Base-by-base conservation (phyloP, 176 grass and related monocot species). In the Paspalum notatum region DNA sequence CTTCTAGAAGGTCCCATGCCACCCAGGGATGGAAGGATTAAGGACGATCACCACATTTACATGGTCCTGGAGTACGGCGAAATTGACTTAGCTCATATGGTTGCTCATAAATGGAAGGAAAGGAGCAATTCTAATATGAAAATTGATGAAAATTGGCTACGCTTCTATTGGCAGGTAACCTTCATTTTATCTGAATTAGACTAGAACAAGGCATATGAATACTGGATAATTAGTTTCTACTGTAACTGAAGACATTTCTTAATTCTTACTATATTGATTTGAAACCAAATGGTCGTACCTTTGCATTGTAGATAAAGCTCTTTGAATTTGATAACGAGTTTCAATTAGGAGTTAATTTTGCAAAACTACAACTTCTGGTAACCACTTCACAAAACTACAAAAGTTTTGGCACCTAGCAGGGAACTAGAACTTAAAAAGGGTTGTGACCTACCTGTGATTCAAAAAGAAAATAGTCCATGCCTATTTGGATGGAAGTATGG, bases 61-160 rank as follows among this genome's bases (percentile, higher is more conserved):
- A 99, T 99, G 96, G 92, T 95, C 39, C 92, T 99, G 70, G 96
- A 99, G 45, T 99, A 85, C 85, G 96, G 92, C 68, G 96, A 99
- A 81, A 99, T 99, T 79, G 96, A 93, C 78, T 88, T 99, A 50
- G 96, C 96, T 75, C 82, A 95, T 83, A 99, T 99, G 96, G 83
- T 99, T 81, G 54, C 90, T 53, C 92, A 91, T 27, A 95, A 95
- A 52, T 99, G 92, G 92, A 95, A 85, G 74, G 90, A 95, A 78
- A 71, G 77, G 8, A 86, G 55, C 69, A 76, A 53, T 49, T 71
- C 71, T 63, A 82, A 56, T 83, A 80, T 87, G 83, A 71, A 81
- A 76, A 87, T 98, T 53, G 88, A 98, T 89, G 92, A 95, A 79
- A 99, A 99, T 79, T 99, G 92, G 96, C 84, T 99, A 46, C 81